Base-by-base conservation (phyloP, 2,329 filamentous ascomycete species). In the Penicillium sp. region DNA sequence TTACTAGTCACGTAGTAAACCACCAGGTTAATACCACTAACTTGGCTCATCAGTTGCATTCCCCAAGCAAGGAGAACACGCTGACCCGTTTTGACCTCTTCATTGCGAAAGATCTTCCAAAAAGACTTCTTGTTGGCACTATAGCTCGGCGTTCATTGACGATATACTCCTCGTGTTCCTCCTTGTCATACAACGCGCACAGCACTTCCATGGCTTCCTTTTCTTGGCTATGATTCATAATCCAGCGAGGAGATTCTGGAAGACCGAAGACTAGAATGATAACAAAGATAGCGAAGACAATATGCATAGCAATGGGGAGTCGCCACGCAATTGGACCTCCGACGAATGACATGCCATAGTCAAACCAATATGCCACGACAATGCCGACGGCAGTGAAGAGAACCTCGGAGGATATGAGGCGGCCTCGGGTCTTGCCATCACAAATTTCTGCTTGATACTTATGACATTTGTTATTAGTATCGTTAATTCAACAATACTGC, bases 51-150 rank as follows among this genome's bases (percentile, higher is more conserved):
- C n/a, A 64, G 53, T 15, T 59, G 59, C 55, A 59, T 57, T 9
- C 56, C 74, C 64, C 73, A 82, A 0, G 80, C 81, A 6, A 84
- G 73, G 5, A 82, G 67, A n/a, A 84, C 78, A 4, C 81, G 71
- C 24, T 78, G 64, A 0, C 80, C 69, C 3, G 76, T 83, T 66
- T 76, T 74, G 12, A 80, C 68, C 42, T 73, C 73, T 60, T 79
- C 81, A 7, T 73, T 73, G 64, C 75, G 76, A 63, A 83, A 75
- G 0, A 83, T 68, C 42, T 78, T 63, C 42, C 73, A 65, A 71
- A 73, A 76, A 54, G 76, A 60, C 71, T 40, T 40, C 17, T 40
- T 40, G 15, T 40, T 40, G 37, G 37, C 37, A 40, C 5, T n/a
- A 40, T 40, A 5, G 37, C 37, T 2, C 37, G 24, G 70, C 61